Evolutionary conservation across 164 flowering plant genomes (phyloP), one percentile per base, ranked within the genome.

Genomic region (Pachysandra terminalis): DNA sequence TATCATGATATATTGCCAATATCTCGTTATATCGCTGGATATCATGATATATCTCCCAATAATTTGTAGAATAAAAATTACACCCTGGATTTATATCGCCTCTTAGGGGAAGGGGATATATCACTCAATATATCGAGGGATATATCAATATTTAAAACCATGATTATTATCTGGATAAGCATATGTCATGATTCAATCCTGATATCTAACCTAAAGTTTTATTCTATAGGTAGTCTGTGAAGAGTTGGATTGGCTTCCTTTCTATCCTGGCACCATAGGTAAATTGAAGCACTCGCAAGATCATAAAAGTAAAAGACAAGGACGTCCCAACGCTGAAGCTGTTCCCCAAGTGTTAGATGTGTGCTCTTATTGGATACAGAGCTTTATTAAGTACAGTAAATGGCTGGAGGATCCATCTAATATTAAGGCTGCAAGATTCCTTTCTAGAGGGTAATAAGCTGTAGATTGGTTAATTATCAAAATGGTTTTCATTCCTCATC

Each of bases 221-320:
- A 68, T 64, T 56, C 28, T 27, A 19, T 78, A 92, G 99, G 97
- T 96, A 65, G 99, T 90, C 40, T 92, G 98, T 81, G 99, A 96
- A 83, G 99, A 92, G 83, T 71, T 96, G 82, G 98, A 92, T 53
- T 96, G 99, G 98, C 87, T 96, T 82, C 91, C 91, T 67, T 96
- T 96, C 70, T 96, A 89, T 82, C 91, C 89, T 26, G 78, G 80
- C 64, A 74, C 48, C 65, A 26, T 45, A 55, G 75, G 75, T 73
- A 59, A 71, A 53, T 49, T 67, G 55, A 86, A 81, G 69, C 79
- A 69, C 64, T 66, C 78, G 17, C 86, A 75, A 81, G 88, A 83
- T 49, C 90, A 86, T 66, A 77, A 69, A 62, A 82, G 67, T 68
- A 82, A 81, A 74, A 73, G 55, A n/a, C n/a, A n/a, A 72, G 80